Evolutionary conservation across 2,329 filamentous ascomycete species (phyloP).

Genomic region (Stemphylium lycopersici): DNA sequence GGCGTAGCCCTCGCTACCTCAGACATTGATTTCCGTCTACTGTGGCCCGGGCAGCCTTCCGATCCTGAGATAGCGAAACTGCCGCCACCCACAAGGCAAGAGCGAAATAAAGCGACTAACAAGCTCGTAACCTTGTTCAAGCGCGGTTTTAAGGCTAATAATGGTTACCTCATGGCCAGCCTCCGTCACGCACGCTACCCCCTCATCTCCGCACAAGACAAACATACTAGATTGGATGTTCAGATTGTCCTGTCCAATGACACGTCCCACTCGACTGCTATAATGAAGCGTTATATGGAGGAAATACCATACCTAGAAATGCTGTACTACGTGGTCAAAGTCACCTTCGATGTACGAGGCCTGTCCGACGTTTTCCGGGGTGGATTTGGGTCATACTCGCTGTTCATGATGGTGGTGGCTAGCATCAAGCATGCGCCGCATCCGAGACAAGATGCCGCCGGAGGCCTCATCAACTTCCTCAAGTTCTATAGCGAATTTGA

Average conservation of each 20-base stretch:
- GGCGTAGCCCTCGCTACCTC: conserved; percentile 61
- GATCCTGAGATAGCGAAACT: conserved; percentile 12
- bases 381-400: conserved; percentile 61
- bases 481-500: conserved; percentile 58
- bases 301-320: conserved; percentile 58
- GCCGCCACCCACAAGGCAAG: conserved; percentile 22
- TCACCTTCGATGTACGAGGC: conserved; percentile 57
- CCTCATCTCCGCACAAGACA: conserved; percentile 54
- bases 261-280: conserved; percentile 49
- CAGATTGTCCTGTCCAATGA: conserved; percentile 59
- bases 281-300: conserved; percentile 55
- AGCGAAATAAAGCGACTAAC: conserved; percentile 10
- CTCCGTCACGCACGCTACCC: conserved; percentile 46
- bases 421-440: conserved; percentile 55
- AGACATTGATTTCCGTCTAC: conserved; percentile 59
- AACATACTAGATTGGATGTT: conserved; percentile 56
- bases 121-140: conserved; percentile 14
- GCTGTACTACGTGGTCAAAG: conserved; percentile 59
- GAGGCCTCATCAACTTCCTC: conserved; percentile 58
- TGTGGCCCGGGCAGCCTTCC: conserved; percentile 6
- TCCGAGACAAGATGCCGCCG: conserved; percentile 44
- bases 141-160: background rate
- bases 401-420: conserved; percentile 64
- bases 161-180: conserved; percentile 19
- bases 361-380: conserved; percentile 56